phyloP scores from a whole-genome alignment of 345 rosid species.

The Atalantia buxifolia region DNA sequence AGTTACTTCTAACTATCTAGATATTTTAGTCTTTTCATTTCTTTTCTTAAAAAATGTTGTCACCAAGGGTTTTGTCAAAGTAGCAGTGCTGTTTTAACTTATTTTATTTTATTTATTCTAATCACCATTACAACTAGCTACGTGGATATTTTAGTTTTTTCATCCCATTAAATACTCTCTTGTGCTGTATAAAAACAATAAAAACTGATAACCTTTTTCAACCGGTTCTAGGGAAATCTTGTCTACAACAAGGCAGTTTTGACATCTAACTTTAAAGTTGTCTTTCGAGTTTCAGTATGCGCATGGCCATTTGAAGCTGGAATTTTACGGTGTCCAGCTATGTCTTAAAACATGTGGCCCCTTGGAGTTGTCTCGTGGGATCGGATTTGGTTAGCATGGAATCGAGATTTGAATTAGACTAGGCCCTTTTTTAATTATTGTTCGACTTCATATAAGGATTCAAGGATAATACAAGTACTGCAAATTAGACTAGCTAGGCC shows the following conservation, averaged over 20 bases:
- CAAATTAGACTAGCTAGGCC: no score
- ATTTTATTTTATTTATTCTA: neutral
- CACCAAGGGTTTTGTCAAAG: no score
- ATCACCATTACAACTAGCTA: neutral
- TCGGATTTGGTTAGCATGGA: neutral
- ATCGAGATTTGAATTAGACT: neutral
- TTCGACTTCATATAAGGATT: slow-evolving; percentile 1
- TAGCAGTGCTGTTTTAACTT: no score
- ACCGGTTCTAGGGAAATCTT: neutral
- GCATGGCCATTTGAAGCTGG: neutral
- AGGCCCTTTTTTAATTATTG: neutral
- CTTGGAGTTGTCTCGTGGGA: neutral
- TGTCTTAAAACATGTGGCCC: neutral
- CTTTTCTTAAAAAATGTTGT: no score
- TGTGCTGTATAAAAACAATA: neutral
- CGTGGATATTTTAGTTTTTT: no score
- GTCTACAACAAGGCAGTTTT: neutral
- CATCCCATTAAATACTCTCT: neutral
- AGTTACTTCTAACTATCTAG: no score
- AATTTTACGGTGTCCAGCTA: neutral
- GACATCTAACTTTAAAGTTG: neutral
- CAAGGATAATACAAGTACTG: neutral
- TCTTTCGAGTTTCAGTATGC: neutral
- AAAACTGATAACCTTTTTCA: neutral
- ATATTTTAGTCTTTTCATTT: no score